Base-by-base conservation (phyloP, 2,329 filamentous ascomycete genomes). In the Penicillium sp. region DNA sequence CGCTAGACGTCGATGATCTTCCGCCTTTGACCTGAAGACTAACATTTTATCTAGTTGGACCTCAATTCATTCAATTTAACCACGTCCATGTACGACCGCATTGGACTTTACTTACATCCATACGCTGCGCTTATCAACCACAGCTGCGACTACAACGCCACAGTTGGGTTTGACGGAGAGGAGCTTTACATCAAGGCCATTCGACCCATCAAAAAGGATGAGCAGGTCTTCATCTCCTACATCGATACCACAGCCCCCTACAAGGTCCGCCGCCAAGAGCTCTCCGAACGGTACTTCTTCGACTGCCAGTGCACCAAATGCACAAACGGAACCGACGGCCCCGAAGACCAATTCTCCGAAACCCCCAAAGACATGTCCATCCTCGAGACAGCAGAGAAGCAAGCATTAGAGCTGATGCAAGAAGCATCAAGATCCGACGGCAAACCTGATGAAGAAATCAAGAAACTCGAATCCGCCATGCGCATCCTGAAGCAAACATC, bases 181-280 rank as follows among this genome's bases (percentile, higher is more conserved):
- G 69, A 75, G 35, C 70, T 85, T 10, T 76, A 76, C 14, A 67
- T 87, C 35, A 82, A 84, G 36, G 80, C 85, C 0, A 71, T 87
- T 1, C 75, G 73, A 13, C 76, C 80, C 0, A 85, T 89, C 60
- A 70, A 75, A 18, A 77, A 79, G 58, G 81, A 79, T 60, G 81
- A 85, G 33, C 85, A 89, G 68, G 77, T 89, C 33, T 83, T 80
- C 64, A 84, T 88, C 59, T 83, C 85, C 3, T 89, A 89, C 67
- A 78, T 87, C 60, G 86, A 89, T 65, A 76, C 77, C 37, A 85
- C 82, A 0, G 79, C 81, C 40, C 80, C 84, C 0, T 79, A 77
- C 27, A 64, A 73, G 9, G 74, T 77, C n/a, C 82, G 86, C 3
- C 82, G 81, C 61, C 71, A 71, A 2, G 82, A 86, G 64, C 78